Base-by-base conservation (phyloP, 2,329 filamentous ascomycete species). In the Arthrobotrys sinensis region DNA sequence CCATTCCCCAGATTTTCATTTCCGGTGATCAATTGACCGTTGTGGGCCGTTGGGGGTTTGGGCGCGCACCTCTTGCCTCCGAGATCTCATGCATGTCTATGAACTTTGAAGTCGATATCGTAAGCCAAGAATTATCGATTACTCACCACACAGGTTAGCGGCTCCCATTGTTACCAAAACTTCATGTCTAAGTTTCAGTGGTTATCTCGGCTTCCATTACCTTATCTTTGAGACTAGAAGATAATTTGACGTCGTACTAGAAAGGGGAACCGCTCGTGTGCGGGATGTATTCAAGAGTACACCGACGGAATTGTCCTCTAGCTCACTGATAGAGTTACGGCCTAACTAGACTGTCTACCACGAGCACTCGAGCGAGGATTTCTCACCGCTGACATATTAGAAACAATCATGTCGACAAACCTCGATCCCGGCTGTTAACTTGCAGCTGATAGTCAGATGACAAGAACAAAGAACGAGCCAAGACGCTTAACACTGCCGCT, bases 1-100 rank as follows among this genome's bases (percentile, higher is more conserved):
- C 11, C 28, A 14, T 66, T 68, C 66, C 43, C 66, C 32, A 52
- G 43, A 62, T 70, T 62, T 62, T 50, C 38, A 8, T 69, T n/a
- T 43, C 16, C 32, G 38, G 36, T 16, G 64, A 68, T 68, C 36
- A 45, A 7, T 45, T 53, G 24, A 34, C 45, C 64, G 64, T 46
- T 57, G 48, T 19, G 50, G 32, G 19, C 62, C 43, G 12, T 24
- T 50, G 43, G 34, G 43, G 16, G 2, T 48, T n/a, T 57, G 4
- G 40, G 7, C n/a, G 50, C 24, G 28, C 21, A 16, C 3, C 1
- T 43, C 55, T 68, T 43, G 64, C 64, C 64, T 57, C 38, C 36
- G 19, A 52, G 63, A 66, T 66, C 45, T 16, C 7, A 70, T 62
- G 53, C 32, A 36, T 43, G 55, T 28, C n/a, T 19, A 11, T 21